Conservation (phyloP, 306 rosid species). For the Cucurbita maxima region DNA sequence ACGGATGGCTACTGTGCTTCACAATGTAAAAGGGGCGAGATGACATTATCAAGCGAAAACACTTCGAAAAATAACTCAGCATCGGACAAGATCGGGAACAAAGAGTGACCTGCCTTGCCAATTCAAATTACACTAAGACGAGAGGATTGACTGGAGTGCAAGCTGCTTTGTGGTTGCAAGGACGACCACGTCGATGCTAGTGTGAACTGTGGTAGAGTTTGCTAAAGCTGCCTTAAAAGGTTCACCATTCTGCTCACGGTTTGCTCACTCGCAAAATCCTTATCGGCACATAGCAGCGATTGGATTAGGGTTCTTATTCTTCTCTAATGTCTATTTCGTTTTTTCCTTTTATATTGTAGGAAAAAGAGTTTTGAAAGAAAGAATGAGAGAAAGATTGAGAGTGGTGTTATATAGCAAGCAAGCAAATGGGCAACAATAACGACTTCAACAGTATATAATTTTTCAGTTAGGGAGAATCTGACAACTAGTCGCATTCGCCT, state of each 20-base stretch:
- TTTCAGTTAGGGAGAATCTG: too few relatives aligned
- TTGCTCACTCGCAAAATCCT: constrained; percentile 89
- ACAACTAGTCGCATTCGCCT: too few relatives aligned
- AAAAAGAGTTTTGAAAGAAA: too few relatives aligned
- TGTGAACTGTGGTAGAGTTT: constrained; percentile 76
- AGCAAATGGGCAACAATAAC: too few relatives aligned
- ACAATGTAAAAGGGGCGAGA: background rate
- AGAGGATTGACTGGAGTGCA: constrained; percentile 81
- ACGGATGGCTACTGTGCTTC: background rate
- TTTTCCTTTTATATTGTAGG: too few relatives aligned
- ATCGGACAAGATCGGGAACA: background rate
- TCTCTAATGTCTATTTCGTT: too few relatives aligned
- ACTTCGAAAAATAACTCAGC: background rate
- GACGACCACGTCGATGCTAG: constrained; percentile 94
- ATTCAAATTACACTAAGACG: constrained; percentile 11
- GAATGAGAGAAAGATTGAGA: too few relatives aligned
- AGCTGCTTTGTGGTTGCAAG: constrained; percentile 92
- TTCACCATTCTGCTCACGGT: constrained; percentile 68
- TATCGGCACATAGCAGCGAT: constrained; percentile 50
- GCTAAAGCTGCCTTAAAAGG: constrained; percentile 89
- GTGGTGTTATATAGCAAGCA: too few relatives aligned
- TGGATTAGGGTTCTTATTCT: too few relatives aligned
- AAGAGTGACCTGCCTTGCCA: background rate
- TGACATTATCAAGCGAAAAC: background rate
- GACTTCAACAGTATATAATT: too few relatives aligned